phyloP scores from a whole-genome alignment of 2,329 filamentous ascomycete genomes.

The Exophiala sideris region DNA sequence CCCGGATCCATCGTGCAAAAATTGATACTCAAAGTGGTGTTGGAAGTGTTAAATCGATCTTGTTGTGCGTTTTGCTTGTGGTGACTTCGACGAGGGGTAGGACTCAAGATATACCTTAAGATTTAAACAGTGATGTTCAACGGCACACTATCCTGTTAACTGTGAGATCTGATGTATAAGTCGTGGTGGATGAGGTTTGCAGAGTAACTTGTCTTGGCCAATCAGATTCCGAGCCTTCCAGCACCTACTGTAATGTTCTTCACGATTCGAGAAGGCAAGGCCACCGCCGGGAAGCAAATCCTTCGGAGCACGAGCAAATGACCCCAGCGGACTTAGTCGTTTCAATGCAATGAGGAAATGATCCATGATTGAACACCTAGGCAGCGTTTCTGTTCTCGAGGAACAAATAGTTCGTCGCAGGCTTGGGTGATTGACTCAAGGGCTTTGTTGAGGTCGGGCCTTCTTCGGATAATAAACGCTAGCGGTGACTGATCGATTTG shows the following conservation, averaged over 20 bases:
- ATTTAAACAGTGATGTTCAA: no score
- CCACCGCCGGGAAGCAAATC: neutral
- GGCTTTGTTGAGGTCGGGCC: no score
- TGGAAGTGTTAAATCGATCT: neutral
- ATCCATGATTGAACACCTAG: no score
- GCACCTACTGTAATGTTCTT: conserved; percentile 19
- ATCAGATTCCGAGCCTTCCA: conserved; percentile 11
- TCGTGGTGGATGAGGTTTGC: neutral
- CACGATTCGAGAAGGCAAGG: conserved; percentile 9
- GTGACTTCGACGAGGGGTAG: no score
- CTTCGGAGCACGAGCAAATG: neutral
- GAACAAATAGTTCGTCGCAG: no score
- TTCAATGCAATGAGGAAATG: neutral
- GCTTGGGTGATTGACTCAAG: no score
- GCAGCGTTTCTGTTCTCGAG: no score
- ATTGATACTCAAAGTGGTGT: conserved; percentile 1
- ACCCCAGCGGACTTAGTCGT: neutral
- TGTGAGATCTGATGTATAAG: neutral
- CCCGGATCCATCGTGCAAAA: conserved; percentile 53
- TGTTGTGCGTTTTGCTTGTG: neutral
- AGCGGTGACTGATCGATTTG: neutral
- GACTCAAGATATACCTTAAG: neutral
- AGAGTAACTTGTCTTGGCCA: conserved; percentile 8
- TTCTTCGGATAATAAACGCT: no score
- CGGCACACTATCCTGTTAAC: no score